phyloP scores from a whole-genome alignment of 1,284 basidiomycete species.

The Kwoniella shivajii region DNA sequence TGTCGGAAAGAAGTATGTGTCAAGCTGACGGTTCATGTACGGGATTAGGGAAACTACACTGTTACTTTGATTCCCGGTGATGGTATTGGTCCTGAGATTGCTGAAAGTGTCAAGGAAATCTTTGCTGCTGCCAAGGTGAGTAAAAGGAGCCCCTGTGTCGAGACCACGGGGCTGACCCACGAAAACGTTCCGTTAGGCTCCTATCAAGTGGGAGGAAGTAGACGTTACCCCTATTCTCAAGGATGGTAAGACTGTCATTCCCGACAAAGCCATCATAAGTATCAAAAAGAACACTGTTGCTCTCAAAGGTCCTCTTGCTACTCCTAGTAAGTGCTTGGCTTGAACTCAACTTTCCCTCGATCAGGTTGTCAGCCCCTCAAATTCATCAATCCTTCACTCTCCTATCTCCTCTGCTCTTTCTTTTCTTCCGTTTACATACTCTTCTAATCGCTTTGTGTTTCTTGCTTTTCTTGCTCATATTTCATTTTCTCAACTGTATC shows the following conservation, averaged over 20 bases:
- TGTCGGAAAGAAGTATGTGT: neutral
- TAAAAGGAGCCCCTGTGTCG: too few relatives aligned
- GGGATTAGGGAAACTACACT: constrained; percentile 83
- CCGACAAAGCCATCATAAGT: constrained; percentile 84
- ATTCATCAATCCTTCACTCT: too few relatives aligned
- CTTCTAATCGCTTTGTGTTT: constrained; percentile 1
- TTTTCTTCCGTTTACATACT: neutral
- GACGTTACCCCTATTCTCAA: constrained; percentile 92
- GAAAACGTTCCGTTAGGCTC: too few relatives aligned
- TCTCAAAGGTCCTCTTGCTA: constrained; percentile 93
- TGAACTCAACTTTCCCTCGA: neutral
- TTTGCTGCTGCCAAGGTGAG: constrained; percentile 80
- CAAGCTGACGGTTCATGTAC: neutral
- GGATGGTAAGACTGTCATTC: constrained; percentile 95
- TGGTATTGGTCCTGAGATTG: constrained; percentile 94
- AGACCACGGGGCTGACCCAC: too few relatives aligned
- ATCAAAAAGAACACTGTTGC: constrained; percentile 98
- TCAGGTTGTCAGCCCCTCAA: too few relatives aligned
- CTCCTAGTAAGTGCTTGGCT: constrained; percentile 84
- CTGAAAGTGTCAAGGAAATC: constrained; percentile 92
- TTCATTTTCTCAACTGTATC: neutral
- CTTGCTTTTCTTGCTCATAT: neutral
- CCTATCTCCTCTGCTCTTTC: neutral
- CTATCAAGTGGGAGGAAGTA: constrained; percentile 98
- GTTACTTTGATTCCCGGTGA: constrained; percentile 44